Conservation (phyloP, 2,329 filamentous ascomycete genomes). For the Hypoxylon sp. region DNA sequence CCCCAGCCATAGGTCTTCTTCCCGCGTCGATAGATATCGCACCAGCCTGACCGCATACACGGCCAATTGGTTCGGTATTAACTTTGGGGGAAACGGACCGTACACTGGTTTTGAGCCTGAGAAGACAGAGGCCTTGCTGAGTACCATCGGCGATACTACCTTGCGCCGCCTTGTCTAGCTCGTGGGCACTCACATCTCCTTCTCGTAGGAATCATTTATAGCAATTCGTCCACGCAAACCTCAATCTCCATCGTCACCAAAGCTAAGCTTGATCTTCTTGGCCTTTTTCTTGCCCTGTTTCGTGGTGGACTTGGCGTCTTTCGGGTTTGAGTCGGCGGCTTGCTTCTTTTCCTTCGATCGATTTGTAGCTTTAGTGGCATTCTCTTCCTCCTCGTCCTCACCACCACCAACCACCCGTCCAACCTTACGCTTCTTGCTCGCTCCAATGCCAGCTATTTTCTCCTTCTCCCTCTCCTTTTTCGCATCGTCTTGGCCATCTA, state of each 20-base stretch:
- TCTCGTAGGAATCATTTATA: not conserved
- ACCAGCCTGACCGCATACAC: not conserved
- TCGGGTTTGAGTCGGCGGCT: not conserved
- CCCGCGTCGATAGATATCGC: not conserved
- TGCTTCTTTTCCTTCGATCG: slow-evolving; percentile 44
- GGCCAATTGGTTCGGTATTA: not conserved
- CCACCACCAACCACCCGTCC: slow-evolving; percentile 64
- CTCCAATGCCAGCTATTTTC: slow-evolving; percentile 56
- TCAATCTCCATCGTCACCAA: slow-evolving; percentile 69
- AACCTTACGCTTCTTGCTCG: slow-evolving; percentile 69
- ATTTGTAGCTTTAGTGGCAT: slow-evolving; percentile 15
- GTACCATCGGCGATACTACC: not conserved
- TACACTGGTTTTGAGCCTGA: not conserved
- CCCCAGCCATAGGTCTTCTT: not conserved
- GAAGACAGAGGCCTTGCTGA: not conserved
- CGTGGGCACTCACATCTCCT: not conserved
- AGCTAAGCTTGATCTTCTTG: slow-evolving; percentile 78
- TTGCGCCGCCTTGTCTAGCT: not conserved
- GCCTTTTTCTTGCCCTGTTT: slow-evolving; percentile 65
- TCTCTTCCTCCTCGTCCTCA: slow-evolving; percentile 50
- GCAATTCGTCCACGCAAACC: not conserved
- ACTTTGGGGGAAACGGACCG: not conserved
- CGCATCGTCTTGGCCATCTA: slow-evolving; percentile 52
- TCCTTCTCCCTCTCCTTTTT: slow-evolving; percentile 37
- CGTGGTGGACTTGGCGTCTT: slow-evolving; percentile 38